Evolutionary conservation across 1,284 basidiomycete species (phyloP), one percentile per base, ranked within the genome.

Genomic region (Pisolithus thermaeus): DNA sequence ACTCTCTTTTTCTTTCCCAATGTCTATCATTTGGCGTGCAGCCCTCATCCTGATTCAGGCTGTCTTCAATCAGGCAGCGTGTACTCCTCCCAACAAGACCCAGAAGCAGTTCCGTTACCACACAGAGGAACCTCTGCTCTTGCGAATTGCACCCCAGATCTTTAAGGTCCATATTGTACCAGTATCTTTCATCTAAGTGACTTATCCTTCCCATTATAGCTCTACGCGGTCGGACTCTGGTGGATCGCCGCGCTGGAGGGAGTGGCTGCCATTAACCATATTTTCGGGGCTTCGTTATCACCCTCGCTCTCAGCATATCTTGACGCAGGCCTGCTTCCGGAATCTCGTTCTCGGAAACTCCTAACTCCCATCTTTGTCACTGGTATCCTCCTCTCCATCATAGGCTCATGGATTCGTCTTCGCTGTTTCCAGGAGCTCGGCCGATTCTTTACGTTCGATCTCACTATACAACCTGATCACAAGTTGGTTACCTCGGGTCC

Each of bases 361-460:
- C n/a, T 72, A 5, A 77, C 81, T 0, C 71, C 75, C 0, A 57
- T 74, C 43, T 80, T 82, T 64, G 37, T 79, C 44, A 61, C 73
- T 22, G 83, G 83, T 8, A 70, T 78, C 49, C 52, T 74, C 44
- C 68, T 76, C 48, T 74, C 77, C 52, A 59, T 73, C 7, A 61
- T 74, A 12, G 81, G 81, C 9, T 70, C 74, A 52, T 45, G 64
- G 46, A 63, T 74, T 42, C 72, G 73, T 32, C 46, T 69, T 44
- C 58, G 56, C 20, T 75, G 74, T 56, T 75, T 70, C 64, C 64
- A 57, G 49, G 63, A 65, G 47, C 70, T 75, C 30, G 82, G 80
- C 1, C 62, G 71, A 5, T 68, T 82, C 51, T 84, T 84, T 68
- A 84, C 81, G 1, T 84, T 82, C 63, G 80, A 82, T 56, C 73